Base-by-base conservation (phyloP, 1,139 yeast genomes). In the Yamadazyma membranifaciens region DNA sequence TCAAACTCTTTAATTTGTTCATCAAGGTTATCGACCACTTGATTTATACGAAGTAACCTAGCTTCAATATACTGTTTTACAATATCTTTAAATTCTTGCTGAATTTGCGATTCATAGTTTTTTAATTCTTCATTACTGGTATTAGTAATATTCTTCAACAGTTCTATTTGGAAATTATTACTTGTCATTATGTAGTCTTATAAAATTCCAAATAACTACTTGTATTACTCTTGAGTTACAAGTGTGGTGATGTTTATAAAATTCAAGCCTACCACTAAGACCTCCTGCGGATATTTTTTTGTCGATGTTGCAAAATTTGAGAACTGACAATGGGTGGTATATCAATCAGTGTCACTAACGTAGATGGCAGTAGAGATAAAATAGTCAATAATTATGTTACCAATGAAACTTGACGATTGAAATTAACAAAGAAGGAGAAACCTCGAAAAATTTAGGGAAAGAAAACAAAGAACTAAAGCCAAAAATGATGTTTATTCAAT, bases 401-500 rank as follows among this genome's bases (percentile, higher is more conserved):
- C n/a, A n/a, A n/a, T n/a, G n/a, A n/a, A n/a, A n/a, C n/a, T n/a
- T n/a, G n/a, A n/a, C n/a, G n/a, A n/a, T n/a, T n/a, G n/a, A n/a
- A n/a, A n/a, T n/a, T n/a, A n/a, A n/a, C 24, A 20, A 20, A 20
- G 24, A 16, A 30, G 12, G 10, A 16, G 32, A 30, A 16, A 7
- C n/a, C n/a, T n/a, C n/a, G n/a, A n/a, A n/a, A n/a, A n/a, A n/a
- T n/a, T n/a, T n/a, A 30, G 4, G 10, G 25, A 16, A 4, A 20
- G 13, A 20, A 17, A 14, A 14, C 2, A 30, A 6, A 13, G 22
- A 20, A 13, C 17, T 9, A 17, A 11, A 22, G 15, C 4, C 7
- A 13, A 20, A 14, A 20, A 12, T n/a, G 9, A 31, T 11, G 33
- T n/a, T 44, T 59, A 71, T 45, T 81, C 86, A 61, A 86, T 87